Evolutionary conservation across 257 asterid genomes (phyloP).

Genomic region (Capsicum pubescens): DNA sequence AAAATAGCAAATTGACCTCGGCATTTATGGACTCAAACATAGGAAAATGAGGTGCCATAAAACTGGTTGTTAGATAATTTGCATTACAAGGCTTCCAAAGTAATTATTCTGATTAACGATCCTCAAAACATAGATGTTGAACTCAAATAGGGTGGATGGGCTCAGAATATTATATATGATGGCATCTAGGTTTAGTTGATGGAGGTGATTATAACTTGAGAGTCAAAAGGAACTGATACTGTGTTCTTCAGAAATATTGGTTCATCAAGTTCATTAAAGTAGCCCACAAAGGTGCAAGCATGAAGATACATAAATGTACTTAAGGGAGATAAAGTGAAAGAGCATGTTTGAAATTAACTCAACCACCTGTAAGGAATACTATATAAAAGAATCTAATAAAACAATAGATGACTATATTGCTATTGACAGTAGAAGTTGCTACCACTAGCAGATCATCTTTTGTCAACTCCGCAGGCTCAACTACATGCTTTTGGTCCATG

Average conservation of each 20-base stretch:
- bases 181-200: background rate
- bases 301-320: background rate
- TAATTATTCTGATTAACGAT: background rate
- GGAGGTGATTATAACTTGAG: constrained; percentile 10
- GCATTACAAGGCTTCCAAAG: background rate
- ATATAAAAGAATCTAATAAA: background rate
- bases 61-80: background rate
- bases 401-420: background rate
- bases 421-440: constrained; percentile 31
- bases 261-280: background rate
- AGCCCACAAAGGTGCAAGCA: constrained; percentile 6
- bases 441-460: constrained; percentile 95
- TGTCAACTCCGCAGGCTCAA: constrained; percentile 90
- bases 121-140: background rate
- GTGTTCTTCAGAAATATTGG: background rate
- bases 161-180: background rate
- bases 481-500: constrained; percentile 59
- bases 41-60: background rate
- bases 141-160: constrained; percentile 11
- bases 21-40: background rate
- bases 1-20: background rate
- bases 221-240: background rate
- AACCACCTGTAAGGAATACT: background rate
- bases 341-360: background rate
- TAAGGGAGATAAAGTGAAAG: background rate